Evolutionary conservation across 768 basidiomycete genomes (phyloP).

Genomic region (Suillus plorans): DNA sequence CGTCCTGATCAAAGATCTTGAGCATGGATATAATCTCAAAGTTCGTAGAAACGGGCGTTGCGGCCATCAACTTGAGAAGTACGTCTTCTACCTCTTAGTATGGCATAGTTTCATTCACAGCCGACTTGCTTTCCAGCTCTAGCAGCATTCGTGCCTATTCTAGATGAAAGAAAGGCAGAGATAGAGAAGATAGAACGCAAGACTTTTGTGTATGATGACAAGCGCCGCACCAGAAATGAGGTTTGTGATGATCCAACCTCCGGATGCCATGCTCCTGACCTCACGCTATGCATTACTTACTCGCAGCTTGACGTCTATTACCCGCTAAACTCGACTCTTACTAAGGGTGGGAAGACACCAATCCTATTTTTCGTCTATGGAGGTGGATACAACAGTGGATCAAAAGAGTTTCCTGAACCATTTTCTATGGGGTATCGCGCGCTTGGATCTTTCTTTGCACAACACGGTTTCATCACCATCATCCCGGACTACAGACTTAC

Average conservation of each 20-base stretch:
- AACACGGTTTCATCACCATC: slow-evolving; percentile 57
- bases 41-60: slow-evolving; percentile 30
- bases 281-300: not conserved
- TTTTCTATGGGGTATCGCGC: slow-evolving; percentile 54
- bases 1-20: not conserved
- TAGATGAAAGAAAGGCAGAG: slow-evolving; percentile 45
- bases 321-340: slow-evolving; percentile 34
- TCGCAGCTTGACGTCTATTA: slow-evolving; percentile 68
- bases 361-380: slow-evolving; percentile 68
- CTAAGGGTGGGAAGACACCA: slow-evolving; percentile 35
- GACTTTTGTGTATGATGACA: slow-evolving; percentile 55
- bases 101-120: slow-evolving; percentile 1
- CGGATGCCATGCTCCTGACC: not conserved
- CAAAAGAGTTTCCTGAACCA: slow-evolving; percentile 45
- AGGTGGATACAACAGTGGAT: slow-evolving; percentile 58
- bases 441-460: slow-evolving; percentile 61
- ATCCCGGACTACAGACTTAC: slow-evolving; percentile 70
- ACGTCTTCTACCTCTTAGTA: slow-evolving; percentile 13
- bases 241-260: not conserved
- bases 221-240: slow-evolving; percentile 1
- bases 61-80: slow-evolving; percentile 37
- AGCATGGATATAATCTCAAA: slow-evolving; percentile 39
- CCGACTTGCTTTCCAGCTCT: slow-evolving; percentile 39
- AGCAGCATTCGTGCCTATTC: slow-evolving; percentile 46
- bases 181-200: slow-evolving; percentile 50